Conservation (phyloP, 75 land plant genomes). For the Cunninghamia lanceolata region DNA sequence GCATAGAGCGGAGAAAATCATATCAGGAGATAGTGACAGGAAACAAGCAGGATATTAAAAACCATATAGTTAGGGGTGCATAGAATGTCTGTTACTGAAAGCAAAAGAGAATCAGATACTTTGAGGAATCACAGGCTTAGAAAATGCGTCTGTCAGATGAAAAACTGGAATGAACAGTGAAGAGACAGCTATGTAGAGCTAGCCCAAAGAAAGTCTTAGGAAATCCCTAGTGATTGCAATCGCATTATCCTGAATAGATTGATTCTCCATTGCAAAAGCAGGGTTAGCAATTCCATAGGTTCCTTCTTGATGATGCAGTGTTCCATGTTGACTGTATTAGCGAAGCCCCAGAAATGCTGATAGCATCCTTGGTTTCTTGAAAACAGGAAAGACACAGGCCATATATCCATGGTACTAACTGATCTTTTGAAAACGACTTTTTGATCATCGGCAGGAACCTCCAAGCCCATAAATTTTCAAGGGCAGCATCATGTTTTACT, state of each 20-base stretch:
- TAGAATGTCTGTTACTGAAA: too few relatives aligned
- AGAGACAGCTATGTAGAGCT: too few relatives aligned
- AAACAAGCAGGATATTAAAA: too few relatives aligned
- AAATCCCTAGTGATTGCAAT: too few relatives aligned
- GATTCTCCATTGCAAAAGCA: background rate
- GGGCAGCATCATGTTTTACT: background rate
- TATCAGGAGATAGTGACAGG: background rate
- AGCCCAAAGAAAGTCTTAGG: too few relatives aligned
- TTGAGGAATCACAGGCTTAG: too few relatives aligned
- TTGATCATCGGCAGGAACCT: background rate
- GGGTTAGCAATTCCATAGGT: background rate
- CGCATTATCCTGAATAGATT: too few relatives aligned
- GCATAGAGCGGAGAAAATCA: background rate
- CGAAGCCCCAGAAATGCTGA: background rate
- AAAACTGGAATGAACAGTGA: too few relatives aligned
- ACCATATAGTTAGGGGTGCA: too few relatives aligned
- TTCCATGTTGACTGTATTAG: background rate
- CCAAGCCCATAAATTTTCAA: background rate
- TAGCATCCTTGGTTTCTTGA: background rate
- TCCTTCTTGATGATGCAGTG: background rate
- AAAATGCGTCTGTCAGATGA: too few relatives aligned
- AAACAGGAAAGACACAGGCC: background rate
- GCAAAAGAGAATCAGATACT: too few relatives aligned
- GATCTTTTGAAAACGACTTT: background rate
- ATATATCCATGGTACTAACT: background rate